A percentile compares a stretch with the other conserved stretches of the same genome.
These are phyloP conservation scores for Colletotrichum paranaense DNA, from an alignment of 2,329 filamentous ascomycete species.

Conservation along the genomic window DNA sequence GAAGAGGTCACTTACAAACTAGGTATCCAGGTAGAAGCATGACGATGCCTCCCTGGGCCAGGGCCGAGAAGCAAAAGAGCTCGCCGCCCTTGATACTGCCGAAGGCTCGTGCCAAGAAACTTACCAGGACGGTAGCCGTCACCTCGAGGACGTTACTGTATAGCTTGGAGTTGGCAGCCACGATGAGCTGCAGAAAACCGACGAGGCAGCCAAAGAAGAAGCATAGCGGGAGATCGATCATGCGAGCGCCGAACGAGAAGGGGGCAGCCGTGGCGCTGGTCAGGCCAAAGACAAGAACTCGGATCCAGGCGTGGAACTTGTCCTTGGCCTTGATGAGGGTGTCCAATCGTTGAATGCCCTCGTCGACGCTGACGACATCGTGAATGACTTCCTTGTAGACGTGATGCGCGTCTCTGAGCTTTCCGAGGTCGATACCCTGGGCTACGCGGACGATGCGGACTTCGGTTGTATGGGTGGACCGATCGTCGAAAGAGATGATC, in stretches of 20 bases:
- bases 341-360: slow-evolving; percentile 65
- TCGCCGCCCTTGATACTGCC: slow-evolving; percentile 65
- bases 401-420: slow-evolving; percentile 69
- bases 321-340: slow-evolving; percentile 64
- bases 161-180: slow-evolving; percentile 76
- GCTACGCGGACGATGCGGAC: slow-evolving; percentile 71
- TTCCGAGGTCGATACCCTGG: slow-evolving; percentile 71
- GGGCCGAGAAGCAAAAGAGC: slow-evolving; percentile 73
- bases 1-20: slow-evolving; percentile 55
- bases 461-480: slow-evolving; percentile 72
- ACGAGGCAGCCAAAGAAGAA: slow-evolving; percentile 78
- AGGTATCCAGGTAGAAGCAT: slow-evolving; percentile 75
- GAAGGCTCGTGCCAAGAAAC: slow-evolving; percentile 71
- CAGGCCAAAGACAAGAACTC: slow-evolving; percentile 76
- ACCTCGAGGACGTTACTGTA: slow-evolving; percentile 76
- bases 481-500: slow-evolving; percentile 89
- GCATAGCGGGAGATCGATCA: slow-evolving; percentile 78
- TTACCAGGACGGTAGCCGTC: slow-evolving; percentile 68
- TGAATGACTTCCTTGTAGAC: slow-evolving; percentile 75
- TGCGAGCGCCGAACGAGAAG: slow-evolving; percentile 78
- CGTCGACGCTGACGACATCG: slow-evolving; percentile 67
- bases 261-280: slow-evolving; percentile 79
- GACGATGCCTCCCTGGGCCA: slow-evolving; percentile 73
- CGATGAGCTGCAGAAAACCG: slow-evolving; percentile 75
- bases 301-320: slow-evolving; percentile 63